Evolutionary conservation across 768 basidiomycete species (phyloP), one percentile per base, ranked within the genome.

Genomic region (Lyophyllum decastes): DNA sequence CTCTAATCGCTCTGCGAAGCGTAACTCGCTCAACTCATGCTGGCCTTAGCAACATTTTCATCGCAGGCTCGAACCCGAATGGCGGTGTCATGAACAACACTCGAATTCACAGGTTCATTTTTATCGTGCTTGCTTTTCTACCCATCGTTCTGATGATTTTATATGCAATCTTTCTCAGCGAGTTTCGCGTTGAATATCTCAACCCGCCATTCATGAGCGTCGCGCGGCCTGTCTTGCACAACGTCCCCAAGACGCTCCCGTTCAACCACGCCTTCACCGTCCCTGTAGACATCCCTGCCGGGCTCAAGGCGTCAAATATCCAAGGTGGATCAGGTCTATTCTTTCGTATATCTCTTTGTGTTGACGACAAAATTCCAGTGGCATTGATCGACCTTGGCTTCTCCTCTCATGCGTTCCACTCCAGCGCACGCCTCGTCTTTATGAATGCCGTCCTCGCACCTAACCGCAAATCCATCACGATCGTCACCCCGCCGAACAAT

Each of bases 1-100:
- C 78, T 64, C n/a, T n/a, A n/a, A 65, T 70, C 24, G 63, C 10
- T 10, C 10, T 30, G 30, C 10, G 10, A 30, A 30, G 16, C 71
- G 2, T 70, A 71, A 10, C 11, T 12, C 22, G 65, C 43, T 21
- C 2, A 16, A 38, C 19, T 47, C 24, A 34, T 9, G 41, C 22
- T 21, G 10, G 16, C 22, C 16, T 22, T 35, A 55, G 41, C 35
- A 46, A 58, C 49, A 66, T 71, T n/a, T 59, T 65, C 46, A 54
- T 68, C 61, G 78, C 78, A 14, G 80, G 79, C 2, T 79, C 77
- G 10, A 80, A 81, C 59, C 80, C 80, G 22, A 80, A 82, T n/a
- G 4, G 2, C 8, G 35, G 33, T 10, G 52, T 59, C 40, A 4
- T 38, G 7, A 52, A 41, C 33, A n/a, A 52, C 24, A 50, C 49